Evolutionary conservation across 2,329 filamentous ascomycete species (phyloP), one percentile per base, ranked within the genome.

Genomic region (Arthrobotrys pseudoclavata): DNA sequence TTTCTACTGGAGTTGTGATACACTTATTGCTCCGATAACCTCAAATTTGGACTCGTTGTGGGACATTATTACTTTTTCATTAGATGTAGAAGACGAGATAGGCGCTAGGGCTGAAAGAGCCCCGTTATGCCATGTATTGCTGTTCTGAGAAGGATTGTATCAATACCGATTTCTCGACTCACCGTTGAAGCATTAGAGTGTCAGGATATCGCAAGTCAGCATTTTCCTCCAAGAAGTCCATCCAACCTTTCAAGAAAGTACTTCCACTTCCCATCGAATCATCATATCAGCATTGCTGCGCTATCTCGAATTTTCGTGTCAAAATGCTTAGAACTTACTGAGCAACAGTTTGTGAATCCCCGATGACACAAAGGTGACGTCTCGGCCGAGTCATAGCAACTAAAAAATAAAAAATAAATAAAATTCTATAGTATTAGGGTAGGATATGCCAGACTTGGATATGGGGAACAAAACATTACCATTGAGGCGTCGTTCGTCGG

Each of bases 331-430:
- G 69, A 76, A 89, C 92, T 88, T 86, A 97, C 92, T 88, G 90
- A 84, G 91, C 90, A 69, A 97, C 92, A 2, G 95, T 98, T 83
- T 97, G 96, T 75, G 93, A 96, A 84, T 99, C 96, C 52, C 95
- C 96, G 81, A 97, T 91, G 18, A 99, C 88, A 79, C 92, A 96
- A 50, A 99, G 86, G 82, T 96, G 95, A 81, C 96, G 89, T 85
- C 92, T 95, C 4, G 96, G 93, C 80, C 96, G 89, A 79, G 96
- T 99, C 94, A 99, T 98, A 66, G 96, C 95, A 81, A 98, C 94
- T 97, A 81, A 72, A 40, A 55, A 80, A 77, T 82, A 83, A 81
- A 29, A 20, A 70, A 55, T 64, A 31, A 47, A 60, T 26, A 53
- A 29, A 60, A 47, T 53, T 29, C 55, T 34, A 61, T 53, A 7